Evolutionary conservation across 768 basidiomycete genomes (phyloP), one percentile per base, ranked within the genome.

Genomic region (Amanita molliuscula): DNA sequence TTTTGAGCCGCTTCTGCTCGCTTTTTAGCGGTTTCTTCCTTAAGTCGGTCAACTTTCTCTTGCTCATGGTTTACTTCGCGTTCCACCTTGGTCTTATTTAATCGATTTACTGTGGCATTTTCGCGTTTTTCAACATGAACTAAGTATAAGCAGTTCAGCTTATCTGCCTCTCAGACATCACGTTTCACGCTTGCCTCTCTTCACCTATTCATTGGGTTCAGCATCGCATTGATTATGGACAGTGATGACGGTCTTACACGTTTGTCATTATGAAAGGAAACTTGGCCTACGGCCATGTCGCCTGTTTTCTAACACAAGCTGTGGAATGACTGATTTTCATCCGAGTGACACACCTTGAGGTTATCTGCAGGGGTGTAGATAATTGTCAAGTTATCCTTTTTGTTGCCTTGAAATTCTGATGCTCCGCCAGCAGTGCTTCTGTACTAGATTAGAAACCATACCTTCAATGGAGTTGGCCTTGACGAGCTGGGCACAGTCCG

Each of bases 391-490:
- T 95, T 83, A 55, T 92, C 88, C 67, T 93, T 94, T 70, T 97
- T 97, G 71, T 98, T 96, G 7, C 93, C 94, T 95, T 58, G 1
- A 13, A 6, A n/a, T 51, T 31, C 54, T 54, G 29, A 33, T 33
- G 13, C 28, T 47, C 18, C 16, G 16, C 51, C 9, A 6, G 16
- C 35, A 6, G 7, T 23, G 8, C 7, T 15, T 6, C 20, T 41
- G 9, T 33, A 4, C 6, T 9, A 18, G 23, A 48, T 35, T 15
- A 52, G 58, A 37, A 51, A 87, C 15, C 28, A 11, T 36, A 44
- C 93, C 94, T 71, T 96, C 91, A 50, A 98, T 98, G 9, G 91
- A 94, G 60, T 97, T 97, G 1, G 94, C 94, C 65, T 99, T 99
- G 28, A 97, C 95, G 1, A 99, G 74, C 62, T 98, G 96, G 1